Conservation (phyloP, 2,329 filamentous ascomycete genomes). For the Lojkania enalia region DNA sequence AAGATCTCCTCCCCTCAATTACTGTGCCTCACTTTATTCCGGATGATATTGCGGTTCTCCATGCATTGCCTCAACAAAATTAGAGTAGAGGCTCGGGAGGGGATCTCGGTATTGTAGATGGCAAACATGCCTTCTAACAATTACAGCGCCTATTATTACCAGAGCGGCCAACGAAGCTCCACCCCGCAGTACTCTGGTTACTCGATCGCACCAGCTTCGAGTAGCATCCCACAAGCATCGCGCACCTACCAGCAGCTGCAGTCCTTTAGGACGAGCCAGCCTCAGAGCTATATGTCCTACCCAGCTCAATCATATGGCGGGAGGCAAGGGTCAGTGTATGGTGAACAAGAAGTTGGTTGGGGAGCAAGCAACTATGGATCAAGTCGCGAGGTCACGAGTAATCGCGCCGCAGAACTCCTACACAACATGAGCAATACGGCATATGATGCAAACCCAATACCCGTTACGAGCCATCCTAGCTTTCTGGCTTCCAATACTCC, state of each 20-base stretch:
- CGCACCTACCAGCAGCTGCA: slow-evolving; percentile 31
- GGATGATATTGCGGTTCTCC: too few species aligned
- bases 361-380: slow-evolving; percentile 27
- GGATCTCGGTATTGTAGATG: slow-evolving; percentile 6
- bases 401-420: slow-evolving; percentile 36
- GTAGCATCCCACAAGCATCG: slow-evolving; percentile 25
- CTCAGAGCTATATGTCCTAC: slow-evolving; percentile 34
- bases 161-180: slow-evolving; percentile 33
- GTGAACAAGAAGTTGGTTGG: slow-evolving; percentile 28
- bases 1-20: too few species aligned
- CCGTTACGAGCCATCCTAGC: slow-evolving; percentile 20
- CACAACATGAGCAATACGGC: slow-evolving; percentile 38
- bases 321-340: slow-evolving; percentile 26
- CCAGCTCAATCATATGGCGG: slow-evolving; percentile 24
- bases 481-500: slow-evolving; percentile 28
- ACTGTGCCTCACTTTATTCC: too few species aligned
- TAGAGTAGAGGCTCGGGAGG: slow-evolving; percentile 8
- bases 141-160: slow-evolving; percentile 31
- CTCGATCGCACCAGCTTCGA: slow-evolving; percentile 30
- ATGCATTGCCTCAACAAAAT: slow-evolving; percentile 9
- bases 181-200: slow-evolving; percentile 32
- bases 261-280: slow-evolving; percentile 20
- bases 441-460: slow-evolving; percentile 23
- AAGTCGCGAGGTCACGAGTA: slow-evolving; percentile 29
- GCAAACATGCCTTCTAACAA: slow-evolving; percentile 32